Percentiles rank a stretch among this genome's conserved stretches.
Conservation (phyloP, 2,329 filamentous ascomycete species). For the Aspergillus aculeatinus region DNA sequence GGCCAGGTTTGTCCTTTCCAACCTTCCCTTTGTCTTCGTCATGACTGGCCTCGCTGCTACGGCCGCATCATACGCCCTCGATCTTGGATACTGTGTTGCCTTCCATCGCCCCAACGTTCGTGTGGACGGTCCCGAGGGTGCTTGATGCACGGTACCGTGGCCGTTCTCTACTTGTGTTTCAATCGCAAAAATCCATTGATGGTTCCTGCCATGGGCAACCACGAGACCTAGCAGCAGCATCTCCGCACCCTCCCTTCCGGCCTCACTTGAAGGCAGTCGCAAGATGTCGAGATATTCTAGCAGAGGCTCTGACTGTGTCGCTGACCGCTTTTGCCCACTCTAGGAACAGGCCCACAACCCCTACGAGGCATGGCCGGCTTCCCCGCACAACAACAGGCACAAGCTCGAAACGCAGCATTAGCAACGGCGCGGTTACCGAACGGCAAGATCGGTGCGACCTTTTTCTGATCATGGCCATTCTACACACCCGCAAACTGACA, state of each 20-base stretch:
- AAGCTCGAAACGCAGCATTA: constrained; percentile 48
- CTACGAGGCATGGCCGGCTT: constrained; percentile 56
- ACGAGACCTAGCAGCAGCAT: constrained; percentile 14
- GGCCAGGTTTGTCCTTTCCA: constrained; percentile 47
- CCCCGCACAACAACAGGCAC: constrained; percentile 51
- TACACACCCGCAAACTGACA: constrained; percentile 23
- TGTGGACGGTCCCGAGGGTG: not conserved
- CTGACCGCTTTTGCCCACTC: constrained; percentile 17
- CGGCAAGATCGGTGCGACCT: constrained; percentile 52
- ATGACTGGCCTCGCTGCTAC: constrained; percentile 14
- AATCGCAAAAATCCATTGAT: constrained; percentile 23
- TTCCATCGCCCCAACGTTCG: constrained; percentile 1
- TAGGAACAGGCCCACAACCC: constrained; percentile 52
- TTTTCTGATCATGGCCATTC: not conserved
- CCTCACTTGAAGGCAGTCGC: constrained; percentile 7
- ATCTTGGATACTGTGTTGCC: constrained; percentile 2
- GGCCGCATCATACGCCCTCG: constrained; percentile 9
- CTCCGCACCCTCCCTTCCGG: constrained; percentile 5
- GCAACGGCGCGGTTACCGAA: constrained; percentile 53
- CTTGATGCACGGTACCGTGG: constrained; percentile 7
- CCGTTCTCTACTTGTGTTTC: constrained; percentile 12
- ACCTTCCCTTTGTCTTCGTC: constrained; percentile 22
- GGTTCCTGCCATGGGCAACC: constrained; percentile 25
- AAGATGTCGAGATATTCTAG: not conserved
- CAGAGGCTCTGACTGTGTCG: constrained; percentile 2